Evolutionary conservation across 768 basidiomycete species (phyloP), one percentile per base, ranked within the genome.

Genomic region (Goffeauzyma gilvescens): DNA sequence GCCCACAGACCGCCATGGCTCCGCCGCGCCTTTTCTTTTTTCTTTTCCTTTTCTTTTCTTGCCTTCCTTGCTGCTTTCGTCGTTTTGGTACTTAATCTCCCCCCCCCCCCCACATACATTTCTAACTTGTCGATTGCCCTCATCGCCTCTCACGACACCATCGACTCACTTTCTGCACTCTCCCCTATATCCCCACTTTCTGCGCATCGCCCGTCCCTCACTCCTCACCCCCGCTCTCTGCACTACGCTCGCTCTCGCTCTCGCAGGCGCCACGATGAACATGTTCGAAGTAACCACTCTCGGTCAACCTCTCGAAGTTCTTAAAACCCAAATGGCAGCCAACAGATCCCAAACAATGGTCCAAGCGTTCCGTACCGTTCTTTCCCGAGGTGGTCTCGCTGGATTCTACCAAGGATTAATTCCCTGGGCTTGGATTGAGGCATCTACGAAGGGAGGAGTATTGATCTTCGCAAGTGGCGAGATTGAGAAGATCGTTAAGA

Each of bases 401-500:
- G 93, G 93, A 20, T 86, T 90, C 69, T 98, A 83, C 68, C 93
- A 98, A 66, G 93, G 93, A 52, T 75, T 98, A 48, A 96, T 96
- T 60, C 93, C 93, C 58, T 98, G 93, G 90, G 93, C 93, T 27
- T 96, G 93, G 93, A 90, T 98, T 55, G 93, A 98, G 64, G 93
- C 93, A 8, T 93, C 89, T 4, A 96, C 93, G 0, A 98, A 98
- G 63, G 93, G 93, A 40, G 93, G 73, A 42, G 93, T 98, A 23
- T 73, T 98, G 17, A 71, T 98, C 48, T 96, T 98, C 69, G 77
- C 89, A 13, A 89, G 93, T 20, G 82, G 87, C 4, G 93, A 98
- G 64, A 80, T 96, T 25, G 87, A 96, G 64, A 73, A 75, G 14
- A 51, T 52, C 42, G 71, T 72, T 15, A 66, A 69, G 15, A 69